These are phyloP conservation scores for Hypoxylon sp. DNA, from an alignment of 2,329 filamentous ascomycete species.

Conservation along the genomic window DNA sequence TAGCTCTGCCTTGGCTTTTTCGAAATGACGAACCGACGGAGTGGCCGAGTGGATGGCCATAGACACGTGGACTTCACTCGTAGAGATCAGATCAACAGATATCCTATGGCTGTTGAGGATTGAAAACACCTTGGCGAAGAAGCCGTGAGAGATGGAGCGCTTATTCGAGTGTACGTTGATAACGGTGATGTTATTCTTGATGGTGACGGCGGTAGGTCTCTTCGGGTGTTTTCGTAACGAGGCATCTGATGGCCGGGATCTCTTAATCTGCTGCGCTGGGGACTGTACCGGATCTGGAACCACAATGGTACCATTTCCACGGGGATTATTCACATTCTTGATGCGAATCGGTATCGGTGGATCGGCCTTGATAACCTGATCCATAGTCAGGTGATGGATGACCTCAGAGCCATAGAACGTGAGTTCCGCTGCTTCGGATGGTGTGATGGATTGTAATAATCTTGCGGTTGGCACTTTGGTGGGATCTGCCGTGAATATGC, in stretches of 20 bases:
- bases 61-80: conserved; percentile 95
- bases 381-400: conserved; percentile 99
- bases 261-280: conserved; percentile 71
- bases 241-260: conserved; percentile 63
- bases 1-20: conserved; percentile 79
- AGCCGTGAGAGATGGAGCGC: conserved; percentile 94
- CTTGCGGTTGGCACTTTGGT: conserved; percentile 93
- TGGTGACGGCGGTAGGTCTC: conserved; percentile 90
- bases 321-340: conserved; percentile 92
- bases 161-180: conserved; percentile 99
- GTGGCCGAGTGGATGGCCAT: conserved; percentile 93
- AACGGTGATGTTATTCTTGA: conserved; percentile 96
- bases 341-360: conserved; percentile 88
- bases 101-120: conserved; percentile 89
- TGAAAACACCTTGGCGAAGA: conserved; percentile 93
- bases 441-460: conserved; percentile 89
- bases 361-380: conserved; percentile 88
- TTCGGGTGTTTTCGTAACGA: conserved; percentile 74
- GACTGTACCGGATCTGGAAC: conserved; percentile 78
- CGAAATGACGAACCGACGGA: conserved; percentile 72
- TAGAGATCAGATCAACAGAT: conserved; percentile 96
- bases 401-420: conserved; percentile 97
- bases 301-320: conserved; percentile 83
- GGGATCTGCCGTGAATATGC: conserved; percentile 87
- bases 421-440: conserved; percentile 93